Evolutionary conservation across 345 rosid genomes (phyloP).

Genomic region (Adansonia digitata): DNA sequence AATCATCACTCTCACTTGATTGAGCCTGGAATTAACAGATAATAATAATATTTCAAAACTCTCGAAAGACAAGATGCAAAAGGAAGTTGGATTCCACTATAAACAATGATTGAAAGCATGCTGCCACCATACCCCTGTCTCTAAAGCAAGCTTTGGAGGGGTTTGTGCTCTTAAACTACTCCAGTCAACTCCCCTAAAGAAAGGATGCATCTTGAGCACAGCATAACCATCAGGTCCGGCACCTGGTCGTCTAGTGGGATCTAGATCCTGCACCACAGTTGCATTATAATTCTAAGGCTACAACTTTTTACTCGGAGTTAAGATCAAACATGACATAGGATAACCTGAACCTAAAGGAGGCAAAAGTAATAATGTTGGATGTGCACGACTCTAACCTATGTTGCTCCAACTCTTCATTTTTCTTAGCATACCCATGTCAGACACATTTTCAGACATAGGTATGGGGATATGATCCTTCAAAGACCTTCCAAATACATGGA

Average conservation of each 20-base stretch:
- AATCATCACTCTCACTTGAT: constrained; percentile 55
- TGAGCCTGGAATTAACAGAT: constrained; percentile 36
- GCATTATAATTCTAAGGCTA: neutral
- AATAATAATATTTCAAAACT: constrained; percentile 4
- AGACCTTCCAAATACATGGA: no score
- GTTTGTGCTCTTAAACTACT: constrained; percentile 57
- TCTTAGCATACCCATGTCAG: no score
- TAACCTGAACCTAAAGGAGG: neutral
- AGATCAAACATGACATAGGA: neutral
- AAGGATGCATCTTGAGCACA: constrained; percentile 36
- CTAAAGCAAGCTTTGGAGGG: constrained; percentile 78
- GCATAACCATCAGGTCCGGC: constrained; percentile 89
- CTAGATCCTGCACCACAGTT: constrained; percentile 58
- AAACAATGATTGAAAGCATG: constrained; percentile 1
- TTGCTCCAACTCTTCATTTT: no score
- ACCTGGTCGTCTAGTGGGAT: constrained; percentile 91
- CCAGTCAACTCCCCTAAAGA: constrained; percentile 91
- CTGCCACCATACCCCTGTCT: constrained; percentile 44
- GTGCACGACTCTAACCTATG: neutral
- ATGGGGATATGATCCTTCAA: no score
- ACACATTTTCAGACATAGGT: no score
- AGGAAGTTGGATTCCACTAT: neutral
- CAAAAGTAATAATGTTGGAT: neutral
- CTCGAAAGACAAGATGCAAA: neutral
- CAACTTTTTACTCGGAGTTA: neutral